Conservation (phyloP, 2,329 filamentous ascomycete species). For the Simplicillium aogashimaense region DNA sequence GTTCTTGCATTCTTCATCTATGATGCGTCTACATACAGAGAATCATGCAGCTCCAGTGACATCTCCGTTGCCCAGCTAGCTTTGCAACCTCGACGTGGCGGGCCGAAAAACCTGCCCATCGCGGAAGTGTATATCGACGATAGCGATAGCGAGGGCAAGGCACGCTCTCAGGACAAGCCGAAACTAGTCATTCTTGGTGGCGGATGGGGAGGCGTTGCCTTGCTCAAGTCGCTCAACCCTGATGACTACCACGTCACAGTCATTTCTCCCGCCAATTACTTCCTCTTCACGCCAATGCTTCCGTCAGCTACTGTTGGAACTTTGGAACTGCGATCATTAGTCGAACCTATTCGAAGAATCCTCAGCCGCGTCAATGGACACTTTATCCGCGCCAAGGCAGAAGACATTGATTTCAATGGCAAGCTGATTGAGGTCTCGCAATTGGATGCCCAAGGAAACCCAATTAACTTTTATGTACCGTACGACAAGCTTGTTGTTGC, state of each 20-base stretch:
- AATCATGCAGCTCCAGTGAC: constrained; percentile 56
- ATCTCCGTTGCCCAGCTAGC: constrained; percentile 79
- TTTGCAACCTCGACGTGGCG: constrained; percentile 69
- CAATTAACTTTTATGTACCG: constrained; percentile 79
- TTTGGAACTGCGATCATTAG: constrained; percentile 78
- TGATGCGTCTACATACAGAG: constrained; percentile 83
- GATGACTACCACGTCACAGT: constrained; percentile 95
- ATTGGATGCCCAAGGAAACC: constrained; percentile 58
- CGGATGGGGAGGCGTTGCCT: constrained; percentile 87
- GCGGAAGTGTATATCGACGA: constrained; percentile 83
- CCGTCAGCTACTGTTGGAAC: constrained; percentile 96
- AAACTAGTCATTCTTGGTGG: constrained; percentile 86
- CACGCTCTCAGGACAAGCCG: constrained; percentile 73
- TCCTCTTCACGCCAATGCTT: constrained; percentile 96
- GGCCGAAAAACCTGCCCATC: constrained; percentile 92
- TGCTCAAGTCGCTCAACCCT: constrained; percentile 81
- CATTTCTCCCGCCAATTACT: constrained; percentile 91
- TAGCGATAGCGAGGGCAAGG: constrained; percentile 64
- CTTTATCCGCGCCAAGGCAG: constrained; percentile 78
- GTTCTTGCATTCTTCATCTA: constrained; percentile 85
- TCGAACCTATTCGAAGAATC: constrained; percentile 86
- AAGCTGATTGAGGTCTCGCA: constrained; percentile 85
- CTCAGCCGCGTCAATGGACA: constrained; percentile 70
- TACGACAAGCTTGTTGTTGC: constrained; percentile 95
- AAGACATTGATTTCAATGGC: constrained; percentile 83